Base-by-base conservation (phyloP, 305 asterid genomes). In the Caryopteris hybrid region DNA sequence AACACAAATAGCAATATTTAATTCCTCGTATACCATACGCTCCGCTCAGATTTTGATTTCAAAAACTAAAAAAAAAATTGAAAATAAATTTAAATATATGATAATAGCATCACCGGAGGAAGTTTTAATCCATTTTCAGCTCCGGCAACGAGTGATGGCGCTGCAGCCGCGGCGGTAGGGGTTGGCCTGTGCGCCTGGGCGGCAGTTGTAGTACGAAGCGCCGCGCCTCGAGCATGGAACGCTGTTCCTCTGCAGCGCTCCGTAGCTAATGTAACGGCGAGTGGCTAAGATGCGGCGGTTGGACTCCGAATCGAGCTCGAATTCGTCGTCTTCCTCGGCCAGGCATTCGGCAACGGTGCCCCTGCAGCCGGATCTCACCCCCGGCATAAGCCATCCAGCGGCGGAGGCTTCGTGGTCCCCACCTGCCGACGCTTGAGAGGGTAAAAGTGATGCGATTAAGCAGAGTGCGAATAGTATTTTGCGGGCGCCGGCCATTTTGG, bases 201-300 rank as follows among this genome's bases (percentile, higher is more conserved):
- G 86, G 85, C 97, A 91, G 81, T 88, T 91, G 80, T 91, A 91
- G 86, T 88, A 88, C 12, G 97, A 91, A 9, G 88, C 88, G 55
- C 97, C 97, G 74, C 95, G 88, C 41, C 95, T 76, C 3, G 92
- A 85, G 76, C 97, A 91, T 7, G 97, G 97, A 2, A 83, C 84
- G 43, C 70, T 79, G 89, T 86, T 80, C 75, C 90, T 70, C 76
- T 64, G 77, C 63, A 90, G 84, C 27, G 96, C 96, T 8, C 92
- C 91, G 68, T 90, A 91, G 88, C 96, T 91, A 60, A 91, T 84
- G 85, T 86, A 91, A 18, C 87, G 81, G 52, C 84, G 78, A 8
- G 43, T 33, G 11, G 84, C 83, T 70, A 91, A 60, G 61, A 86
- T 79, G 70, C 97, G 85, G 78, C 95, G 43, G 76, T 46, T 77